These are phyloP conservation scores for Pseudomicrostroma phylloplanum DNA, from an alignment of 1,284 basidiomycete genomes.

Conservation along the genomic window DNA sequence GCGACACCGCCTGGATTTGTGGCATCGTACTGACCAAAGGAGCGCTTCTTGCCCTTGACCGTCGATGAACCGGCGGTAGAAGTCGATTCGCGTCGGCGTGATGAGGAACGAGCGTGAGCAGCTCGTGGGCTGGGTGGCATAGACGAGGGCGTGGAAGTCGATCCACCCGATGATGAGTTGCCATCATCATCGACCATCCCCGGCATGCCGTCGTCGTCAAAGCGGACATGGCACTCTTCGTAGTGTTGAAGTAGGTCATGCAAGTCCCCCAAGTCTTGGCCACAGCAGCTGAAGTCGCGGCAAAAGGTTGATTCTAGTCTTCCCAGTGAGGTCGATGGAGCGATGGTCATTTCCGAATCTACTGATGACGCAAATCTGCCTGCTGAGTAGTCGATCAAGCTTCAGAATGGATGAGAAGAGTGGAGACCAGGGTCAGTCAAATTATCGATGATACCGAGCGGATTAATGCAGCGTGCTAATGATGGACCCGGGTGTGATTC, in stretches of 20 bases:
- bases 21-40: constrained; percentile 38
- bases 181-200: constrained; percentile 42
- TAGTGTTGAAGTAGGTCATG: constrained; percentile 50
- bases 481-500: background rate
- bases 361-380: constrained; percentile 40
- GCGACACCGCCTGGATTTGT: constrained; percentile 14
- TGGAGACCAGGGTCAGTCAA: constrained; percentile 43
- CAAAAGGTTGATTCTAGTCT: constrained; percentile 48
- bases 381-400: constrained; percentile 48
- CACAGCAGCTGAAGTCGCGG: constrained; percentile 49
- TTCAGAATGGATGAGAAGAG: constrained; percentile 36
- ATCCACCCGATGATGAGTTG: constrained; percentile 31
- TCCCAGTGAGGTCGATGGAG: constrained; percentile 29
- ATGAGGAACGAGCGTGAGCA: constrained; percentile 5
- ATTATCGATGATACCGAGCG: constrained; percentile 20
- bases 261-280: constrained; percentile 43
- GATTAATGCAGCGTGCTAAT: background rate
- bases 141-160: constrained; percentile 27
- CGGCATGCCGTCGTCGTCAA: constrained; percentile 47
- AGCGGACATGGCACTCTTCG: constrained; percentile 48
- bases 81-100: background rate
- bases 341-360: constrained; percentile 43
- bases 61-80: constrained; percentile 16
- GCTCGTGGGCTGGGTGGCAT: constrained; percentile 39
- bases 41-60: constrained; percentile 46